Conservation (phyloP, 176 grass and related monocot species). For the Poa annua region DNA sequence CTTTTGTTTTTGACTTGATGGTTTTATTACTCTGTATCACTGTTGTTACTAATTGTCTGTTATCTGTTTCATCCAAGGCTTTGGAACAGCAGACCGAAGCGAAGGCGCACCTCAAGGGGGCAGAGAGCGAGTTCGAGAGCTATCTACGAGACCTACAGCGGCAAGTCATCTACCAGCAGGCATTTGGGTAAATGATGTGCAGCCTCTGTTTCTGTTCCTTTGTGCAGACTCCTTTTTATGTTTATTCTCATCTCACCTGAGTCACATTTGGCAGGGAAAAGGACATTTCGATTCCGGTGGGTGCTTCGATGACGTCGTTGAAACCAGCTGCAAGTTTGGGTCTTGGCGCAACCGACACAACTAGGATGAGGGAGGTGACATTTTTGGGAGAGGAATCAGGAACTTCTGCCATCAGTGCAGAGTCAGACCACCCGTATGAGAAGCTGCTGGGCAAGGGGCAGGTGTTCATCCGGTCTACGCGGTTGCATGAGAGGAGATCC, state of each 20-base stretch:
- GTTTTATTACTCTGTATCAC: neutral
- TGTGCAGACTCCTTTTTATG: neutral
- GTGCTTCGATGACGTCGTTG: neutral
- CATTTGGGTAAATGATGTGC: conserved; percentile 39
- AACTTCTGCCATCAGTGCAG: conserved; percentile 29
- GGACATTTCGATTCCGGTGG: neutral
- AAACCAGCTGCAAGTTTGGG: neutral
- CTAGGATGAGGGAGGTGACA: conserved; percentile 17
- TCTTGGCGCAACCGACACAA: conserved; percentile 11
- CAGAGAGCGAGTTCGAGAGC: conserved; percentile 54
- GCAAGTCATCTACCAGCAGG: conserved; percentile 45
- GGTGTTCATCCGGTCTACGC: conserved; percentile 57
- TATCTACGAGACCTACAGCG: conserved; percentile 50
- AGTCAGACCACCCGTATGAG: neutral
- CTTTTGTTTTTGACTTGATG: too few relatives aligned
- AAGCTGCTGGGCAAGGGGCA: conserved; percentile 40
- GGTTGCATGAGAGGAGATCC: conserved; percentile 58
- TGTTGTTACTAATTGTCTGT: conserved; percentile 3
- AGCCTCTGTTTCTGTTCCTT: neutral
- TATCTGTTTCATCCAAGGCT: conserved; percentile 6
- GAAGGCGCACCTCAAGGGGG: conserved; percentile 15
- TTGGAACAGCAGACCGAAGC: conserved; percentile 42
- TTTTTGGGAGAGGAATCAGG: conserved; percentile 34
- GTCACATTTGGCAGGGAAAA: conserved; percentile 31
- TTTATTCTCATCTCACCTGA: conserved; percentile 3